phyloP scores from a whole-genome alignment of 768 basidiomycete species.

The Pleurotus cornucopiae region DNA sequence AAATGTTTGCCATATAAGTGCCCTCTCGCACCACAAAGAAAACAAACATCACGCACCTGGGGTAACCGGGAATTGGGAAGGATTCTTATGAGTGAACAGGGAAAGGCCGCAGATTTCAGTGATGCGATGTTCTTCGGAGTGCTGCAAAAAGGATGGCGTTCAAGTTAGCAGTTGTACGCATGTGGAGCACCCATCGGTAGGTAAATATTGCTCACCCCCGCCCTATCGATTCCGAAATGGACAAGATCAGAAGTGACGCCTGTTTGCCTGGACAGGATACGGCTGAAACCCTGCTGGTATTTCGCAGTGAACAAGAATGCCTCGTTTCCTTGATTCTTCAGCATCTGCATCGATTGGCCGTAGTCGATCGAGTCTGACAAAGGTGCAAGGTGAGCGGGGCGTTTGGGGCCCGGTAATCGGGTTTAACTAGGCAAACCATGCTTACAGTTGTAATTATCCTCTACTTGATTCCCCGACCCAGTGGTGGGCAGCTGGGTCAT shows the following conservation, averaged over 20 bases:
- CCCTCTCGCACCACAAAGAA: background rate
- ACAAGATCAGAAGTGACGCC: background rate
- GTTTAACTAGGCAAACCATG: background rate
- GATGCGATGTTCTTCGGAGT: background rate
- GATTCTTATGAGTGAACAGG: background rate
- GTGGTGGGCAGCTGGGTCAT: background rate
- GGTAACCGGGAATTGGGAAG: constrained; percentile 7
- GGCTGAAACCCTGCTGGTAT: background rate
- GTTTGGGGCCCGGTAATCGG: background rate
- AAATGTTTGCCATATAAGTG: background rate
- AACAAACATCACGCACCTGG: constrained; percentile 8
- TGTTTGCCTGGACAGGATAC: background rate
- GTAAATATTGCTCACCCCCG: background rate
- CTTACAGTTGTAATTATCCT: background rate
- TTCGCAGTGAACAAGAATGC: background rate
- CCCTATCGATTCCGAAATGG: background rate
- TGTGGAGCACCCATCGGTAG: background rate
- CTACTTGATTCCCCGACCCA: background rate
- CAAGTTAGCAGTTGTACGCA: background rate
- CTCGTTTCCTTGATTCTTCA: background rate
- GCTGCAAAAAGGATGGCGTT: background rate
- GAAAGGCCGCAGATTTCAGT: background rate
- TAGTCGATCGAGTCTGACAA: background rate
- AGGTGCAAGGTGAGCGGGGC: background rate
- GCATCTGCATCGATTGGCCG: background rate